These are phyloP conservation scores for Echria macrotheca DNA, from an alignment of 495 filamentous ascomycete species.

Conservation along the genomic window DNA sequence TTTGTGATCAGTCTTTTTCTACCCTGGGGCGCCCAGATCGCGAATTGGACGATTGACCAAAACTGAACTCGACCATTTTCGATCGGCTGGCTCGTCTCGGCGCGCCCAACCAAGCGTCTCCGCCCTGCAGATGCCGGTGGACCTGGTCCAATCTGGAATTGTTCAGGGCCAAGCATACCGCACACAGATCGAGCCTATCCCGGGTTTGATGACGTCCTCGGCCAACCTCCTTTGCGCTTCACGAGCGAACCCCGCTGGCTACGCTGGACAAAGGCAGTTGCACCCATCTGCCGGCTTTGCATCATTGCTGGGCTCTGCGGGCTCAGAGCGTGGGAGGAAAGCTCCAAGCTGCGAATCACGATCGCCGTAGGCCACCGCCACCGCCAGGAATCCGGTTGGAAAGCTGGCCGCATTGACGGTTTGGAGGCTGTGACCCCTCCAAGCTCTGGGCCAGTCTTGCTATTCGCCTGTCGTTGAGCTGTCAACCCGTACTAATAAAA, in stretches of 20 bases:
- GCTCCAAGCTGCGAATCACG: too few species aligned
- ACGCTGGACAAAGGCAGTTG: too few species aligned
- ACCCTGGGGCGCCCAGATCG: too few species aligned
- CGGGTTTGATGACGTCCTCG: slow-evolving; percentile 12
- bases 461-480: neutral
- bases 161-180: neutral
- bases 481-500: slow-evolving; percentile 9
- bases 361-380: too few species aligned
- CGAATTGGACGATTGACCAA: too few species aligned
- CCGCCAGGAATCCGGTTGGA: neutral
- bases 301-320: too few species aligned
- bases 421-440: slow-evolving; percentile 7
- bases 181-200: neutral
- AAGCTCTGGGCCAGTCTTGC: neutral
- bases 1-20: neutral
- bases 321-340: too few species aligned
- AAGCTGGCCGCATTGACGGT: slow-evolving; percentile 7
- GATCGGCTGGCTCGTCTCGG: neutral
- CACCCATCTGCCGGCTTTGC: too few species aligned
- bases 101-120: neutral
- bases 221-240: slow-evolving; percentile 1
- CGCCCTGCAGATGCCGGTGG: neutral
- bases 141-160: neutral
- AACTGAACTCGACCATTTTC: neutral
- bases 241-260: too few species aligned